phyloP scores from a whole-genome alignment of 2,329 filamentous ascomycete genomes.

The Geosmithia flava region DNA sequence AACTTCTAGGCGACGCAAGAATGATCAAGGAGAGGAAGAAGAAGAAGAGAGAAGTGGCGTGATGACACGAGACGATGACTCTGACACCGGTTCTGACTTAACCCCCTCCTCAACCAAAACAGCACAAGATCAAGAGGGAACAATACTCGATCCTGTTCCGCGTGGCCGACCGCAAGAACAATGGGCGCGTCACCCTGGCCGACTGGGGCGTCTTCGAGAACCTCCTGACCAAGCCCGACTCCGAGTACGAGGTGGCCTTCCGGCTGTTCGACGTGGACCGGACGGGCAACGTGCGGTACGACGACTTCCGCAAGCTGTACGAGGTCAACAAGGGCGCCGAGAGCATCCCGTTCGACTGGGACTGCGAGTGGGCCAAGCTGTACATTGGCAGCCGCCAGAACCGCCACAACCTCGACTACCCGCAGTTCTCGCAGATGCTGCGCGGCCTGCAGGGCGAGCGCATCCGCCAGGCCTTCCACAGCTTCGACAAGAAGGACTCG shows the following conservation, averaged over 20 bases:
- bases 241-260: slow-evolving; percentile 98
- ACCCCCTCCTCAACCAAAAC: too few relatives aligned
- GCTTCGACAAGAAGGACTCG: slow-evolving; percentile 82
- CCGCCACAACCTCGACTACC: slow-evolving; percentile 85
- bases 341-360: slow-evolving; percentile 91
- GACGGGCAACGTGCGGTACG: slow-evolving; percentile 77
- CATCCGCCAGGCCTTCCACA: slow-evolving; percentile 87
- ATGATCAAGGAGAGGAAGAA: neutral
- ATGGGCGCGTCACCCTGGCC: slow-evolving; percentile 61
- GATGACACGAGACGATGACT: neutral
- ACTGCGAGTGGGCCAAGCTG: slow-evolving; percentile 88
- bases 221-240: slow-evolving; percentile 83
- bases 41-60: neutral
- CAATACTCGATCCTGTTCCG: slow-evolving; percentile 91
- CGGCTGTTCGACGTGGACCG: slow-evolving; percentile 84
- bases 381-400: slow-evolving; percentile 85
- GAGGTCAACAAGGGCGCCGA: slow-evolving; percentile 77
- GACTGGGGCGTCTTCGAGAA: slow-evolving; percentile 96
- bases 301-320: slow-evolving; percentile 75
- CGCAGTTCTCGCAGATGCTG: slow-evolving; percentile 96
- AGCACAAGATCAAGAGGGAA: slow-evolving; percentile 97
- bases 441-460: slow-evolving; percentile 91
- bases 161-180: slow-evolving; percentile 70
- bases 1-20: neutral
- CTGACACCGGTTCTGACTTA: too few relatives aligned